Evolutionary conservation across 83 land plant species (phyloP), one percentile per base, ranked within the genome.

Genomic region (Picea abies): DNA sequence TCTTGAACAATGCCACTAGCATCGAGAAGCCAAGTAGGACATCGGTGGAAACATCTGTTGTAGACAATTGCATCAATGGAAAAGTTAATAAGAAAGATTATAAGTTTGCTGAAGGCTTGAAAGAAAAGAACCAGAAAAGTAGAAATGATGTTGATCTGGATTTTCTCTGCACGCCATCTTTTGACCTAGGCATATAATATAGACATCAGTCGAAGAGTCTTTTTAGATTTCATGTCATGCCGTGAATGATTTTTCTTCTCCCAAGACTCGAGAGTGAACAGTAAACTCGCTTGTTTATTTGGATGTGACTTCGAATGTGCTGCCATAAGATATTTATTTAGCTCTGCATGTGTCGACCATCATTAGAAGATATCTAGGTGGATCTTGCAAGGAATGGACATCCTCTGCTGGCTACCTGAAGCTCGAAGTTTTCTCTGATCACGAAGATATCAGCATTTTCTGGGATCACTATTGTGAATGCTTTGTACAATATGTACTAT

Each of bases 101-200:
- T 69, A 12, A 17, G 1, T 15, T 14, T 35, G 26, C 72, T 66
- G 26, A 25, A 19, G 35, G 3, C 29, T 25, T 66, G 12, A 66
- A 66, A 26, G 69, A 25, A 69, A 69, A 35, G 44, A 69, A 69
- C 0, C 5, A 5, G 47, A 39, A 37, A 76, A 68, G 26, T 49
- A 66, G 2, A 66, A 79, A 81, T 35, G 73, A 81, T 39, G 3
- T 25, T 2, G 32, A 37, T 63, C 62, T 67, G 37, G 71, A 41
- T 37, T 4, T 65, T 26, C 1, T 35, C 7, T 71, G 78, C 37
- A 79, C 84, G 41, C 93, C 93, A 15, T 84, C 93, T n/a, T 91
- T 91, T 82, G 91, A 91, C 85, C 87, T 91, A 25, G 93, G 91
- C 77, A 76, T 89, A 65, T 89, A 49, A 80, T 47, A 47, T 25